A percentile compares a stretch with the other conserved stretches of the same genome.
Evolutionary conservation across 1,139 yeast genomes (phyloP).

Genomic region (Saccharomyces hybrid): DNA sequence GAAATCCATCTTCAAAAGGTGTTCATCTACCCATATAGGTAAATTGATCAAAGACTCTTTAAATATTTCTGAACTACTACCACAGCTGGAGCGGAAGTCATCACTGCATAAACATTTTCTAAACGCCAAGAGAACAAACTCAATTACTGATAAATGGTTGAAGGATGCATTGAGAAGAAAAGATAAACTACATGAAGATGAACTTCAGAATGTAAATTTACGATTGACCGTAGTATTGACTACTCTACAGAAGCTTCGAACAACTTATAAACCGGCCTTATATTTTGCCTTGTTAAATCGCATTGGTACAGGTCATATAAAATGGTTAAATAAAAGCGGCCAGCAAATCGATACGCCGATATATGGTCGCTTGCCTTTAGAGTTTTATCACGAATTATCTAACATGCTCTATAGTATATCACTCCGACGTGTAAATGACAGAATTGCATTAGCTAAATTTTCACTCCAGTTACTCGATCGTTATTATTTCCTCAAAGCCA

Average conservation of each 20-base stretch:
- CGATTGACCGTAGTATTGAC: constrained; percentile 11
- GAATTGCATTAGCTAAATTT: constrained; percentile 15
- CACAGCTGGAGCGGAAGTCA: neutral
- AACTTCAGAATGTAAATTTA: constrained; percentile 8
- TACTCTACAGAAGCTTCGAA: constrained; percentile 16
- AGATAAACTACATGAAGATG: neutral
- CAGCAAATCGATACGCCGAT: constrained; percentile 2
- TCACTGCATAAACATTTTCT: neutral
- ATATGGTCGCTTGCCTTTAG: constrained; percentile 14
- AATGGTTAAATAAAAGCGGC: constrained; percentile 17
- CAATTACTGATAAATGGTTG: constrained; percentile 17
- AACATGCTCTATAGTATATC: constrained; percentile 17
- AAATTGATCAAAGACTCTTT: neutral
- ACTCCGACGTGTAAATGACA: constrained; percentile 3
- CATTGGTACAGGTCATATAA: constrained; percentile 13
- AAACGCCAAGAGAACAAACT: constrained; percentile 2
- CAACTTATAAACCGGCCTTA: constrained; percentile 8
- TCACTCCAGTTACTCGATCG: constrained; percentile 11
- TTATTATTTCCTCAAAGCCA: constrained; percentile 6
- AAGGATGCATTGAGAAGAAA: constrained; percentile 8
- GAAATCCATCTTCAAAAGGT: neutral
- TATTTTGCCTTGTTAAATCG: constrained; percentile 19
- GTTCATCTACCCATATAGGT: neutral
- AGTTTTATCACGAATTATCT: constrained; percentile 21
- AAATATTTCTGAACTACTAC: neutral